Evolutionary conservation across 2,329 filamentous ascomycete species (phyloP), one percentile per base, ranked within the genome.

Genomic region (Pestalotiopsis sp.): DNA sequence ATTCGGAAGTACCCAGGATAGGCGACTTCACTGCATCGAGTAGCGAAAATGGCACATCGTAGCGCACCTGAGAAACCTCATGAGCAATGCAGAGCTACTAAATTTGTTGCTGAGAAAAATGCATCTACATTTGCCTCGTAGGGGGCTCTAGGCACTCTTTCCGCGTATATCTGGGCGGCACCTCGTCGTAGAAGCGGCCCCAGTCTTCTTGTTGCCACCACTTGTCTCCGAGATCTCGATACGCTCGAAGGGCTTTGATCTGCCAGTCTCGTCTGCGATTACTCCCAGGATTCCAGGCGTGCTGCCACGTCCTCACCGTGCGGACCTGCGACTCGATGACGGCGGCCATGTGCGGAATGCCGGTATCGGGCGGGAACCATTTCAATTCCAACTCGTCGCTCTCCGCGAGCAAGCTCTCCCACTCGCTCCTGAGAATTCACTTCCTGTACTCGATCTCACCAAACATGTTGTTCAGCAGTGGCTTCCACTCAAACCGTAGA

Each of bases 1-100:
- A 80, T 45, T 59, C 52, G 3, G 65, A 59, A 2, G 23, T 23
- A 14, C 9, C 20, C 6, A 59, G 65, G 14, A 67, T 67, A 27
- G n/a, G n/a, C 27, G 65, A 67, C 27, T 67, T 27, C 4, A 17
- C 12, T 17, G n/a, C n/a, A n/a, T n/a, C n/a, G n/a, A n/a, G n/a
- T n/a, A n/a, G n/a, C n/a, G n/a, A n/a, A n/a, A n/a, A n/a, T n/a
- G n/a, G n/a, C n/a, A n/a, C n/a, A n/a, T n/a, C n/a, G n/a, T n/a
- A n/a, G n/a, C n/a, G n/a, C n/a, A n/a, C n/a, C n/a, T n/a, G n/a
- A n/a, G n/a, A n/a, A n/a, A n/a, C n/a, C n/a, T n/a, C n/a, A 36
- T 36, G 31, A 36, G 31, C 31, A 36, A 36, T 36, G 6, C 31
- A 2, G 31, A 9, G 31, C 7, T 36, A 9, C 9, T 36, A 36